phyloP scores from a whole-genome alignment of 164 flowering plant genomes.

The Umbellularia californica region DNA sequence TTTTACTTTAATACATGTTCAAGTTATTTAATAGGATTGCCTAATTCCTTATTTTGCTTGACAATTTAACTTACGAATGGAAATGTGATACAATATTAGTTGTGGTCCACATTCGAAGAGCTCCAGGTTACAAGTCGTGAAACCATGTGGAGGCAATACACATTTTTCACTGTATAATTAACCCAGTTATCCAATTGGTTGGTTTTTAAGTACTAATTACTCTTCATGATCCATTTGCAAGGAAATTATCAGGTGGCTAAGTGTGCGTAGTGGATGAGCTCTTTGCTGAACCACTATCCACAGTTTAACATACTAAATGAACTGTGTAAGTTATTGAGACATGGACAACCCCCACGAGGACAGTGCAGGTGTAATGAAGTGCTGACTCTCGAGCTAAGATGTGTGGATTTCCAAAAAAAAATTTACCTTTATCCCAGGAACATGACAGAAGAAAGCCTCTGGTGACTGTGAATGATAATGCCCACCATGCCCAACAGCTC shows the following conservation, averaged over 20 bases:
- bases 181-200: too few relatives aligned
- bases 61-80: too few relatives aligned
- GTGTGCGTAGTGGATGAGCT: background rate
- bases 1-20: too few relatives aligned
- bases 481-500: constrained; percentile 99
- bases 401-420: background rate
- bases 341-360: background rate
- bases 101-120: too few relatives aligned
- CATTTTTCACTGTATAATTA: too few relatives aligned
- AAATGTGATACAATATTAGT: too few relatives aligned
- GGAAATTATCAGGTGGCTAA: background rate
- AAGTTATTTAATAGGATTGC: too few relatives aligned
- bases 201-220: too few relatives aligned
- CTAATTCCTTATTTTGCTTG: too few relatives aligned
- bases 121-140: too few relatives aligned
- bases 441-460: constrained; percentile 98
- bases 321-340: background rate
- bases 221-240: background rate
- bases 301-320: background rate
- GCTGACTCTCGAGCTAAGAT: background rate
- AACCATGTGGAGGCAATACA: too few relatives aligned
- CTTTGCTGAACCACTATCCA: background rate
- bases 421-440: constrained; percentile 88
- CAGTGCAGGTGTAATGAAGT: background rate
- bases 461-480: constrained; percentile 99